Base-by-base conservation (phyloP, 495 filamentous ascomycete genomes). In the Lasiosphaeris hirsuta region DNA sequence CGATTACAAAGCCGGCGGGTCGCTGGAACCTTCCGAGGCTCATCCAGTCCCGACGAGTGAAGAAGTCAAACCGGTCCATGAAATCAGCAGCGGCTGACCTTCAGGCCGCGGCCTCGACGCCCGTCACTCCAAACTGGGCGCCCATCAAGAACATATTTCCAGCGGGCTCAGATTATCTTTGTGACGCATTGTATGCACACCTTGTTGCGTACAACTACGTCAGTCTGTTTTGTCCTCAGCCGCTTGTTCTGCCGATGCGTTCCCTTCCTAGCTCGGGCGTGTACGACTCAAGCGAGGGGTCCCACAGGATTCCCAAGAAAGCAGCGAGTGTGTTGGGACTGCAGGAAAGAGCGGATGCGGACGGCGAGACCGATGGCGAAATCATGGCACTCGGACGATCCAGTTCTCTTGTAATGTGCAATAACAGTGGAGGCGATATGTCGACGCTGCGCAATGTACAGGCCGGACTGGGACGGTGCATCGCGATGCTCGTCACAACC, bases 121-220 rank as follows among this genome's bases (percentile, higher is more conserved):
- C 49, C 19, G 19, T 59, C 42, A 30, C 62, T 10, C 58, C 67
- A 10, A 57, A 66, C n/a, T 78, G 76, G 75, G 50, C 59, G 1
- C 76, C 79, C 6, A 81, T 88, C 59, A 75, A 78, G 19, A 77
- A 75, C 14, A 82, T 86, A 18, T 88, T 87, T 52, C 81, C 82
- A 0, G 54, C 73, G 7, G 79, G 76, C 18, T 71, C 80, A 5
- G 78, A 84, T 49, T 78, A 75, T 52, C 66, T 84, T 4, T 79
- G 84, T 33, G 81, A 86, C 45, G 76, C 82, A 5, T 76, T 88
- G n/a, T 87, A 86, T 55, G 84, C 84, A 1, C 79, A 84, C 39
- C 61, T 88, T 17, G 73, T 87, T 15, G 84, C 81, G 0, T 82
- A 81, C 54, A 86, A 86, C 59, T 86, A 86, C 64, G 66, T 86